A percentile compares a stretch with the other conserved stretches of the same genome.
Conservation (phyloP, 2,329 filamentous ascomycete genomes). For the Fusarium pseudonygamai region DNA sequence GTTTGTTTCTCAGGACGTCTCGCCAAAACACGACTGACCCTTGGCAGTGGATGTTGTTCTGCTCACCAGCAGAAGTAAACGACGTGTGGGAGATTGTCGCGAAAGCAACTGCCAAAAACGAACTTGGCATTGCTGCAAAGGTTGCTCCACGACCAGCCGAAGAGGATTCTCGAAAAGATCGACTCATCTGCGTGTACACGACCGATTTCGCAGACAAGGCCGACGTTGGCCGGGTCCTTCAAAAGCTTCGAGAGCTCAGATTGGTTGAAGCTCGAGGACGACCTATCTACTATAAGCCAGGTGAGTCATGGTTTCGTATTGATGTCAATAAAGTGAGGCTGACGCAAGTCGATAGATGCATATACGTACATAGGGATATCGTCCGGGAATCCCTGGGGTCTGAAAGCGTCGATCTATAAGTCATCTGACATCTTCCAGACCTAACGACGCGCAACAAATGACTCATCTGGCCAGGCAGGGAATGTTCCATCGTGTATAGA, state of each 20-base stretch:
- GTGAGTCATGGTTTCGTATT: conserved; percentile 53
- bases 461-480: conserved; percentile 1
- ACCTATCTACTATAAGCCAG: conserved; percentile 81
- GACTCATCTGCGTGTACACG: conserved; percentile 83
- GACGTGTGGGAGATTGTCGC: conserved; percentile 73
- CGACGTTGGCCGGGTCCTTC: conserved; percentile 75
- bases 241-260: conserved; percentile 68
- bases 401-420: conserved; percentile 68
- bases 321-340: conserved; percentile 13
- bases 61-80: conserved; percentile 62
- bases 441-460: conserved; percentile 12
- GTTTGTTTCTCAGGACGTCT: conserved; percentile 46
- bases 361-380: conserved; percentile 74
- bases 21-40: conserved; percentile 43
- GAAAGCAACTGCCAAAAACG: conserved; percentile 71
- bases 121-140: conserved; percentile 78
- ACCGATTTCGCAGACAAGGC: conserved; percentile 73
- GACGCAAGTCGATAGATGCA: conserved; percentile 59
- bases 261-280: conserved; percentile 60
- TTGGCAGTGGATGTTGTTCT: conserved; percentile 79
- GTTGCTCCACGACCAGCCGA: conserved; percentile 66
- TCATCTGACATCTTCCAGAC: conserved; percentile 53
- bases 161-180: conserved; percentile 52
- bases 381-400: conserved; percentile 67
- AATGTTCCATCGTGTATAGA: background rate